These are phyloP conservation scores for Leishmania aethiopica DNA, from an alignment of 208 protist species.

Conservation along the genomic window DNA sequence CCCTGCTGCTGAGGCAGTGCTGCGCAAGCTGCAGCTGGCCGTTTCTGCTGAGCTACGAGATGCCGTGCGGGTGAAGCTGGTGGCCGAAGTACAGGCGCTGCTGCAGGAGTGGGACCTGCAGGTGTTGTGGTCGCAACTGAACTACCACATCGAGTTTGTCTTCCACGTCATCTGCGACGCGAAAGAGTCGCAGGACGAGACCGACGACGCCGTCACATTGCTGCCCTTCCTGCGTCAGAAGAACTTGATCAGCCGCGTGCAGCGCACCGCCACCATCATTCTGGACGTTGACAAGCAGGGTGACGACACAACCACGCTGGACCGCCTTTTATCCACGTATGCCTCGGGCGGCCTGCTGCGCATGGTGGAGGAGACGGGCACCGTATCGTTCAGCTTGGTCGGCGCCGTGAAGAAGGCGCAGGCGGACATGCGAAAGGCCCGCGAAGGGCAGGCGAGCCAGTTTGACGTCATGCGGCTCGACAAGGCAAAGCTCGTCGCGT, in stretches of 20 bases:
- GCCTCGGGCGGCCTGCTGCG: slow-evolving; percentile 64
- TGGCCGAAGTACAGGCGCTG: slow-evolving; percentile 54
- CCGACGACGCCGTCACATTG: slow-evolving; percentile 60
- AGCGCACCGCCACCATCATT: slow-evolving; percentile 53
- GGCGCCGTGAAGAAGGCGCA: slow-evolving; percentile 74
- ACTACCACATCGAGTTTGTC: slow-evolving; percentile 82
- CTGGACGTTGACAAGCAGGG: slow-evolving; percentile 29
- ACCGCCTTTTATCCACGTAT: slow-evolving; percentile 62
- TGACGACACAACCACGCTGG: slow-evolving; percentile 51
- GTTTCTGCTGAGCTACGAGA: slow-evolving; percentile 26
- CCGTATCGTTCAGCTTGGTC: slow-evolving; percentile 78
- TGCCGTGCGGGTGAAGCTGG: slow-evolving; percentile 44
- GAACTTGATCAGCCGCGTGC: slow-evolving; percentile 51
- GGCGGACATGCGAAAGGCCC: slow-evolving; percentile 40
- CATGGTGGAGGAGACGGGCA: slow-evolving; percentile 77
- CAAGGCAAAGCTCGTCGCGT: slow-evolving; percentile 35
- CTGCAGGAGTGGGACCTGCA: slow-evolving; percentile 74
- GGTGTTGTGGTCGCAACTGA: slow-evolving; percentile 80
- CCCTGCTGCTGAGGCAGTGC: slow-evolving; percentile 9
- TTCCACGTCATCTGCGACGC: slow-evolving; percentile 79
- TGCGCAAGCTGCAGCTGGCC: slow-evolving; percentile 14
- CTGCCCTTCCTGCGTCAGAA: slow-evolving; percentile 66
- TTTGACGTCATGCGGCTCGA: slow-evolving; percentile 51
- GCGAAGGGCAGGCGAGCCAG: slow-evolving; percentile 52
- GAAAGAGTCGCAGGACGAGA: slow-evolving; percentile 63